Conservation (phyloP, 192 early-diverging fungal genomes). For the Spizellomyces punctatus region DNA sequence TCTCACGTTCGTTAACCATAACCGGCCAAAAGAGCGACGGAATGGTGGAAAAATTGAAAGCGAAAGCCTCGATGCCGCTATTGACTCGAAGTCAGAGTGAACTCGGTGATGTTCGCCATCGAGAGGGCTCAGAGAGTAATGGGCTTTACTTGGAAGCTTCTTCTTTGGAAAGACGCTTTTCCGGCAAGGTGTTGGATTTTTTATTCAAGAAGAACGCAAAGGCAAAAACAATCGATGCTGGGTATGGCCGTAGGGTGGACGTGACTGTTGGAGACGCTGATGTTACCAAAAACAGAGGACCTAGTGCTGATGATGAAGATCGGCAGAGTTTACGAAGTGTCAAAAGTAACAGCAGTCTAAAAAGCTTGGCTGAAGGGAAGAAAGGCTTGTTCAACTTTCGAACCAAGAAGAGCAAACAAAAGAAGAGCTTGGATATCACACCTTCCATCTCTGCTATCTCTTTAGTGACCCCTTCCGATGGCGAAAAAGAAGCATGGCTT, state of each 20-base stretch:
- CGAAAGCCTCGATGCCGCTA: neutral
- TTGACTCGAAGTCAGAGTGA: neutral
- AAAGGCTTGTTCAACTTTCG: neutral
- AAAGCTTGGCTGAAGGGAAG: neutral
- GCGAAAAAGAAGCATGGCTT: too few species aligned
- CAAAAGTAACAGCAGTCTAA: neutral
- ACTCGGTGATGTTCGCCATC: neutral
- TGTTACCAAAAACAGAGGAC: too few species aligned
- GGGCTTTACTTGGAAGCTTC: neutral
- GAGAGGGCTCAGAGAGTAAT: neutral
- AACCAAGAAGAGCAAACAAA: neutral
- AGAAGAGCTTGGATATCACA: too few species aligned
- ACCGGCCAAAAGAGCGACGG: too few species aligned
- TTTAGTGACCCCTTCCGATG: too few species aligned
- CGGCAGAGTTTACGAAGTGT: neutral
- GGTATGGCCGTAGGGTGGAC: neutral
- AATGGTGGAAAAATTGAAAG: too few species aligned
- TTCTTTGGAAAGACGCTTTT: neutral
- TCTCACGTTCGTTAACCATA: too few species aligned
- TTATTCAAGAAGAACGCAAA: neutral
- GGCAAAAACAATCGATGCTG: neutral
- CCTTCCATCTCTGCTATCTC: too few species aligned
- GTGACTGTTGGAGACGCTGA: too few species aligned
- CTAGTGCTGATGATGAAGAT: too few species aligned
- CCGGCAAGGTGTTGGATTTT: neutral